Evolutionary conservation across 176 grass and related monocot genomes (phyloP), one percentile per base, ranked within the genome.

Genomic region (Lolium perenne): DNA sequence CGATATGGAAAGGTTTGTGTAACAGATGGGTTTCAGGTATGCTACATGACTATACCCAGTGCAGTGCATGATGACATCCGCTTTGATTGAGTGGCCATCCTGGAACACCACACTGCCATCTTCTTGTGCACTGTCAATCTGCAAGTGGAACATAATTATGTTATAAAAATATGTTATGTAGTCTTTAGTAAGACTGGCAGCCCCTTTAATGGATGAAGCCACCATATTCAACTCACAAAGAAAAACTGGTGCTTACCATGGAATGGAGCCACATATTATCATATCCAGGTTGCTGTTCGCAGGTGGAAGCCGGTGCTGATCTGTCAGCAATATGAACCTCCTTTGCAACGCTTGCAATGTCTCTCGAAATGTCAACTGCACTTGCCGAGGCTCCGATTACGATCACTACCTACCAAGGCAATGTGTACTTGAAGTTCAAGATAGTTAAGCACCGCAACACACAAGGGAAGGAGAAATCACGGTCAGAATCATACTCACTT

Each of bases 241-340:
- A 68, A 54, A 88, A 87, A 45, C 8, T 10, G 48, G 40, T 0
- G 59, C 82, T 86, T 95, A 97, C 97, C 94, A 90, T 85, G 80
- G 92, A 92, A 66, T 95, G 93, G 86, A 94, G 86, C 96, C 96
- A 98, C 84, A 95, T 63, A 65, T 95, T 94, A 13, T 86, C 46
- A 48, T 98, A 91, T 77, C 88, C 87, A 92, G 90, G 84, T 22
- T 89, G 62, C 89, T 65, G 92, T 43, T 55, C 47, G 20, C 66
- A 82, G 74, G 86, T 83, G 55, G 35, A 80, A 85, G 76, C 70
- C 45, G 84, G 80, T 38, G 60, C 26, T 46, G 94, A 92, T 76
- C 97, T 86, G 84, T 66, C 62, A 2, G 90, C 90, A 83, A 97
- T 48, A 74, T 97, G 92, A 4, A 94, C 92, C 77, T 91, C 94